Percentiles rank a stretch among this genome's conserved stretches.
phyloP scores from a whole-genome alignment of 805 yeast species.

The Kodamaea kaohsiungensis region DNA sequence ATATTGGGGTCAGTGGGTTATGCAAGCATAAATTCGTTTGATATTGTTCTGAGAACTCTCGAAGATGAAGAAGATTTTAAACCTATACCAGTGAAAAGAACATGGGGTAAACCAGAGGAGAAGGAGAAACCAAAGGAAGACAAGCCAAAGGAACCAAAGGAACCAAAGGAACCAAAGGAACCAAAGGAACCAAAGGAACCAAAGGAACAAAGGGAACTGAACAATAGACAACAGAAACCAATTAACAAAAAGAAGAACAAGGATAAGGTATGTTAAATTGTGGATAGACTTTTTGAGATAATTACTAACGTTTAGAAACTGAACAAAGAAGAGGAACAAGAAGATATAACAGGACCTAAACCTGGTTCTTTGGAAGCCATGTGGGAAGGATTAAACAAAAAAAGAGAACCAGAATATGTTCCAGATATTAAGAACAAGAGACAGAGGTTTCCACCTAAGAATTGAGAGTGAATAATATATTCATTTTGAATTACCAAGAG shows the following conservation, averaged over 20 bases:
- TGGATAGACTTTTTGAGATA: not conserved
- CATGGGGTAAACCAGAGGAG: conserved; percentile 17
- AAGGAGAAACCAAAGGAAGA: conserved; percentile 2
- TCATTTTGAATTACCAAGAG: no score
- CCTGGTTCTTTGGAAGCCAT: conserved; percentile 8
- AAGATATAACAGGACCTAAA: conserved; percentile 2
- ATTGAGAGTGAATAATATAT: not conserved
- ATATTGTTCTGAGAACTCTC: conserved; percentile 12
- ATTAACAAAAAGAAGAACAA: not conserved
- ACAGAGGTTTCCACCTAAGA: conserved; percentile 12
- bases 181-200: conserved; percentile 2
- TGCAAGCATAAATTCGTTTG: conserved; percentile 37
- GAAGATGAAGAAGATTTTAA: conserved; percentile 13
- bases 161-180: conserved; percentile 2
- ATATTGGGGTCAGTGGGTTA: conserved; percentile 40
- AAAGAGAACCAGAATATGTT: conserved; percentile 12
- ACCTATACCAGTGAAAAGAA: conserved; percentile 14
- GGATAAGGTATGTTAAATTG: not conserved
- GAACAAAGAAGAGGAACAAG: conserved; percentile 11
- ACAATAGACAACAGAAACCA: not conserved
- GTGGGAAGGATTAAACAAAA: conserved; percentile 11
- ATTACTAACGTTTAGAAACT: not conserved
- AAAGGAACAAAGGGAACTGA: conserved; percentile 1
- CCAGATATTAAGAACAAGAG: conserved; percentile 17
- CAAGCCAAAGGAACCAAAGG: conserved; percentile 1